A percentile compares a stretch with the other conserved stretches of the same genome.
Conservation (phyloP, 2,329 filamentous ascomycete species). For the Didymella exigua region DNA sequence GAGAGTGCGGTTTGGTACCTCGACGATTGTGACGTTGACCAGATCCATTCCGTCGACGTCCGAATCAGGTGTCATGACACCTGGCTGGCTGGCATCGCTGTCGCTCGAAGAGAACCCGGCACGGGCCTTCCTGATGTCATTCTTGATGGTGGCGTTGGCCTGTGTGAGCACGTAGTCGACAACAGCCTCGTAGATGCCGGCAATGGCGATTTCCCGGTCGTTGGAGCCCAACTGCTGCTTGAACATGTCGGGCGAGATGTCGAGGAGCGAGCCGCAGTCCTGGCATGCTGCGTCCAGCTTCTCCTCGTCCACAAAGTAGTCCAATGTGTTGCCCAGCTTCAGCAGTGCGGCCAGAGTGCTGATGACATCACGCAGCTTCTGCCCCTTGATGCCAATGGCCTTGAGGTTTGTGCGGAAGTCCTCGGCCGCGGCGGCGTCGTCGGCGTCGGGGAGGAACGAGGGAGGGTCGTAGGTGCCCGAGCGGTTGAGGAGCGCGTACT, state of each 20-base stretch:
- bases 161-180: slow-evolving; percentile 93
- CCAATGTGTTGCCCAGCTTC: slow-evolving; percentile 89
- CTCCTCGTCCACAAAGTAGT: slow-evolving; percentile 83
- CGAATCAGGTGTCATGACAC: slow-evolving; percentile 66
- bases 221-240: slow-evolving; percentile 79
- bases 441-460: slow-evolving; percentile 86
- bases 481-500: slow-evolving; percentile 78
- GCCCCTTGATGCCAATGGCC: slow-evolving; percentile 90
- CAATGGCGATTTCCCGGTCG: slow-evolving; percentile 81
- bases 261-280: slow-evolving; percentile 84
- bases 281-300: slow-evolving; percentile 84
- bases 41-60: slow-evolving; percentile 80
- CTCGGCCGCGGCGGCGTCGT: slow-evolving; percentile 90
- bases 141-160: slow-evolving; percentile 82
- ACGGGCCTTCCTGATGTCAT: slow-evolving; percentile 71
- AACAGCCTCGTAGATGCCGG: slow-evolving; percentile 87
- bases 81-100: slow-evolving; percentile 59
- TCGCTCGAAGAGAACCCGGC: slow-evolving; percentile 72
- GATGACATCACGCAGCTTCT: slow-evolving; percentile 79
- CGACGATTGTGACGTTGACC: slow-evolving; percentile 85
- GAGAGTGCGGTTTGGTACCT: slow-evolving; percentile 78
- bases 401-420: slow-evolving; percentile 89
- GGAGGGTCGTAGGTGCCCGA: slow-evolving; percentile 88
- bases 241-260: slow-evolving; percentile 84
- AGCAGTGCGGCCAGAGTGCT: slow-evolving; percentile 84